phyloP scores from a whole-genome alignment of 176 grass and related monocot species.

The Lolium multiflorum region DNA sequence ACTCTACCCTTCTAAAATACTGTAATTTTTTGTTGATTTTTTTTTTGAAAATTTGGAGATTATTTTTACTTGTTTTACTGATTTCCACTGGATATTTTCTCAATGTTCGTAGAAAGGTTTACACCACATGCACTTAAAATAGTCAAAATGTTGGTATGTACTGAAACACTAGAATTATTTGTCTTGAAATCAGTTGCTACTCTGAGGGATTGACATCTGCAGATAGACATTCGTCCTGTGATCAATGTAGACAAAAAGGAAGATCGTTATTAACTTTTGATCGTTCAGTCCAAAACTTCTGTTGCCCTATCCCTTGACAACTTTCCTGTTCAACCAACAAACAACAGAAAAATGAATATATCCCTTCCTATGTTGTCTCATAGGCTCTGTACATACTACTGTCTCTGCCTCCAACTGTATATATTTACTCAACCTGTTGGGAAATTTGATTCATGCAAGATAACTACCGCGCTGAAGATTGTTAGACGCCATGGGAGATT shows the following conservation, averaged over 20 bases:
- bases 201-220: slow-evolving; percentile 5
- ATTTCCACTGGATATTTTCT: not conserved
- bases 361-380: not conserved
- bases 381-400: not conserved
- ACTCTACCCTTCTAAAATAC: slow-evolving; percentile 2
- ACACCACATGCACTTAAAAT: not conserved
- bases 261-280: not conserved
- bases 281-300: not conserved
- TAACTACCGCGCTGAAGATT: not conserved
- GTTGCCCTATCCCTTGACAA: not conserved
- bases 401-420: not conserved
- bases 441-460: not conserved
- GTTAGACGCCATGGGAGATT: not conserved
- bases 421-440: not conserved
- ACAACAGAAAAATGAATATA: not conserved
- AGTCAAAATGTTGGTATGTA: not conserved
- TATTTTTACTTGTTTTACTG: not conserved
- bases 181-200: not conserved
- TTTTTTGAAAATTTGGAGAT: not conserved
- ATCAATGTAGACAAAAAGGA: not conserved
- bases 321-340: not conserved
- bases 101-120: not conserved
- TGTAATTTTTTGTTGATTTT: not conserved
- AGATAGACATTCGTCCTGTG: not conserved
- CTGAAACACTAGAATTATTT: not conserved